Base-by-base conservation (phyloP, 2,329 filamentous ascomycete genomes). In the Fusarium scirpi region DNA sequence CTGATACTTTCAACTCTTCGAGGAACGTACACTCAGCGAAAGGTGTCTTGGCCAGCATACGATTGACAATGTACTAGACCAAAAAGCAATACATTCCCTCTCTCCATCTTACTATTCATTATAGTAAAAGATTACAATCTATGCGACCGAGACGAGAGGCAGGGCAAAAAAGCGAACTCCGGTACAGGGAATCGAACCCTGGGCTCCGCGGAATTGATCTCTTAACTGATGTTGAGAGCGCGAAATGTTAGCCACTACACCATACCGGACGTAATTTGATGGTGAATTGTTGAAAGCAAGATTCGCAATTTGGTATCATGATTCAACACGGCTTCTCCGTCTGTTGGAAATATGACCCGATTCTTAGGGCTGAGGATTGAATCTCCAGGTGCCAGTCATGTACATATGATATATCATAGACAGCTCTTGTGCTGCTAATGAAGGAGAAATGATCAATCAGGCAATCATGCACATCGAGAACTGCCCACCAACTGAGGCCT, bases 211-310 rank as follows among this genome's bases (percentile, higher is more conserved):
- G 70, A 46, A 38, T 46, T 63, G 6, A 45, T 64, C 61, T 46
- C 61, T 64, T 29, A 29, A 29, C 27, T 29, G 27, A 29, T 29
- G 27, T 29, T 77, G 76, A 77, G 76, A 77, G 76, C 76, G 76
- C 72, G 74, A 77, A 77, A 77, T 77, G 76, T 77, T 77, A 74
- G 74, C 76, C 76, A 77, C 75, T 77, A 77, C 76, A 77, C 76
- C 76, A 77, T 76, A 77, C 75, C 75, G 75, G n/a, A n/a, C n/a
- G n/a, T n/a, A n/a, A n/a, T n/a, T n/a, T n/a, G n/a, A n/a, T n/a
- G n/a, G n/a, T n/a, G n/a, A n/a, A n/a, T n/a, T n/a, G n/a, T n/a
- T n/a, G n/a, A n/a, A n/a, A n/a, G n/a, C n/a, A n/a, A n/a, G n/a
- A n/a, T n/a, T 2, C 12, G 2, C 29, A 18, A 18, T 18, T 38